Evolutionary conservation across 2,329 filamentous ascomycete genomes (phyloP), one percentile per base, ranked within the genome.

Genomic region (Arthrocladium fulminans): DNA sequence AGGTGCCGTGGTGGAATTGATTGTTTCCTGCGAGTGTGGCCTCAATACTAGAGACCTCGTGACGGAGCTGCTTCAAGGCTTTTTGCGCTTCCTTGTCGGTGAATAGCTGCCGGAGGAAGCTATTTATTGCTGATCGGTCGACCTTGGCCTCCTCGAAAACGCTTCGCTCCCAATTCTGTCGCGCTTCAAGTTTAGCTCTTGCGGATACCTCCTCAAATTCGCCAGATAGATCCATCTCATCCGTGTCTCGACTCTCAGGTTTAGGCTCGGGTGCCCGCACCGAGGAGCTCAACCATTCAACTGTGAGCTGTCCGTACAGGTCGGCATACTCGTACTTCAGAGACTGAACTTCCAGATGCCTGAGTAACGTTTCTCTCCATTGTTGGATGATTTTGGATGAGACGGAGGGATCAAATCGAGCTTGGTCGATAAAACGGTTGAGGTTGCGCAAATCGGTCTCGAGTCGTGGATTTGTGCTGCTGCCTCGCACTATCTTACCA

Each of bases 281-380:
- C 13, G 67, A 61, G 9, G 63, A 59, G 1, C 65, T 63, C 43
- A 80, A 62, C 71, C 75, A 79, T 54, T 79, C 75, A 0, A 67
- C 74, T 10, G 79, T 72, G 20, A 82, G 60, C 32, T 71, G 61
- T 15, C 74, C 73, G 58, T 80, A 81, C 25, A 82, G 67, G 5
- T 69, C 66, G 0, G 77, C 77, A 57, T 79, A 76, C 15, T 75
- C 68, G 54, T 78, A 73, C 50, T 74, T 77, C 42, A 71, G 66
- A n/a, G 69, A 69, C 54, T 77, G 67, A n/a, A 71, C 65, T 12
- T 67, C 59, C 3, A 81, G 54, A 27, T 72, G 69, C 22, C 67
- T 60, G 27, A 69, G 62, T n/a, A 81, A 57, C 20, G 68, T 63
- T 12, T 60, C 53, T 53, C 79, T 70, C 62, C 72, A 77, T 37